Conservation (phyloP, 2,329 filamentous ascomycete genomes). For the Cordyceps cicadae region DNA sequence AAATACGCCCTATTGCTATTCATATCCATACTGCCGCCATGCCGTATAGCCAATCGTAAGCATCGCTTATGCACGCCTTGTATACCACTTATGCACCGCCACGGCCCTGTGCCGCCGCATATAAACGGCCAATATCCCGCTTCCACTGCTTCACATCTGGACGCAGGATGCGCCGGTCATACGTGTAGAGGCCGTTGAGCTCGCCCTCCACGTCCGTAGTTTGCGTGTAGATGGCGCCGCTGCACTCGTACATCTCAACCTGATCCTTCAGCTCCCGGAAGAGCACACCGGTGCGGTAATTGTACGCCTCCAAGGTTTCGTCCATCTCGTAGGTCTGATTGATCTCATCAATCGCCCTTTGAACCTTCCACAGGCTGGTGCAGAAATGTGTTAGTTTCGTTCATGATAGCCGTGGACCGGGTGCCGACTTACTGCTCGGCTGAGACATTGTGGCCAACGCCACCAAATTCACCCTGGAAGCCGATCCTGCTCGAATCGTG, state of each 20-base stretch:
- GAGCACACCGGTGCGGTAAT: constrained; percentile 54
- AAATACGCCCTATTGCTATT: too few species aligned
- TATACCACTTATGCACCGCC: constrained; percentile 8
- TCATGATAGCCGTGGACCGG: neutral
- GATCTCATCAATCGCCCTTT: constrained; percentile 49
- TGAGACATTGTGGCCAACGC: constrained; percentile 57
- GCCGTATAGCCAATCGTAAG: neutral
- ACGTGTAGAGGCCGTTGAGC: constrained; percentile 63
- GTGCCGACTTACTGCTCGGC: constrained; percentile 43
- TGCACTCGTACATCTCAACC: constrained; percentile 53
- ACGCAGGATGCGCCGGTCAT: constrained; percentile 54
- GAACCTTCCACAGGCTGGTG: constrained; percentile 54
- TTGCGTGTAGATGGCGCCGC: constrained; percentile 63
- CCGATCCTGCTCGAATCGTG: constrained; percentile 54
- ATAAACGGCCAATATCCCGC: constrained; percentile 50
- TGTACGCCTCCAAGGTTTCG: constrained; percentile 50
- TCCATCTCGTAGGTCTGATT: constrained; percentile 62
- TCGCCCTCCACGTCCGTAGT: constrained; percentile 69
- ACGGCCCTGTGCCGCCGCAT: constrained; percentile 40
- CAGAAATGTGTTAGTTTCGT: neutral
- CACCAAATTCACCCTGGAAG: constrained; percentile 64
- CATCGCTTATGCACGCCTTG: neutral
- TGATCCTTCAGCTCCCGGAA: constrained; percentile 54
- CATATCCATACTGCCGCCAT: too few species aligned
- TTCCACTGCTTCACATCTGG: constrained; percentile 51